Base-by-base conservation (phyloP, 805 yeast genomes). In the Torulaspora gathmanii region DNA sequence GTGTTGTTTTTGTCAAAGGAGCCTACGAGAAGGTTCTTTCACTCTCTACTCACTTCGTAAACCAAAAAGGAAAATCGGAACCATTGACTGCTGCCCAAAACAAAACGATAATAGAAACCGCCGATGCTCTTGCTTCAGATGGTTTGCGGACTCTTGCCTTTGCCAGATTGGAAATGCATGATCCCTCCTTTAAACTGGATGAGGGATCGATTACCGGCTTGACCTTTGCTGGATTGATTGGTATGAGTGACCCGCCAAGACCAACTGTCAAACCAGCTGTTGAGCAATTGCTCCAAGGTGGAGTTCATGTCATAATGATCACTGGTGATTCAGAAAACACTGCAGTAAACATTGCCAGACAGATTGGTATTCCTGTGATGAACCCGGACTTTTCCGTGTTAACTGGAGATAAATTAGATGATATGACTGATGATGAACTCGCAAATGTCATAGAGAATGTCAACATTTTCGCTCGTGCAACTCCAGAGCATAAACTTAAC, bases 231-330 rank as follows among this genome's bases (percentile, higher is more conserved):
- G 99, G 99, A 10, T 68, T 93, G 36, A 74, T 88, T 52, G 98
- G 96, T 45, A 89, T 93, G 95, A 88, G 87, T 57, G 99, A 93
- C 68, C 99, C 99, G 8, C 99, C 99, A 46, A 79, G 99, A 59
- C 84, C 90, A 8, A 81, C 83, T 50, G 98, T 93, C 3, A 76
- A 79, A 39, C 70, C 74, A 40, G 85, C 96, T 1, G 78, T 93
- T 46, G 77, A 85, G 30, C 73, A 80, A 52, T 73, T 93, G 46
- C 74, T 89, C 71, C 81, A 81, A 59, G 96, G 98, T 50, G 96
- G 98, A 35, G 99, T 93, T 33, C 95, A 88, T 60, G 88, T 93
- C n/a, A 86, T 93, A 41, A 93, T 93, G 98, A 91, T 93, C 52
- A 93, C 99, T 7, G 96, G 96, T 56, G 97, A 90, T 65, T 77